Evolutionary conservation across 2,329 filamentous ascomycete genomes (phyloP).

Genomic region (Cladophialophora exuberans): DNA sequence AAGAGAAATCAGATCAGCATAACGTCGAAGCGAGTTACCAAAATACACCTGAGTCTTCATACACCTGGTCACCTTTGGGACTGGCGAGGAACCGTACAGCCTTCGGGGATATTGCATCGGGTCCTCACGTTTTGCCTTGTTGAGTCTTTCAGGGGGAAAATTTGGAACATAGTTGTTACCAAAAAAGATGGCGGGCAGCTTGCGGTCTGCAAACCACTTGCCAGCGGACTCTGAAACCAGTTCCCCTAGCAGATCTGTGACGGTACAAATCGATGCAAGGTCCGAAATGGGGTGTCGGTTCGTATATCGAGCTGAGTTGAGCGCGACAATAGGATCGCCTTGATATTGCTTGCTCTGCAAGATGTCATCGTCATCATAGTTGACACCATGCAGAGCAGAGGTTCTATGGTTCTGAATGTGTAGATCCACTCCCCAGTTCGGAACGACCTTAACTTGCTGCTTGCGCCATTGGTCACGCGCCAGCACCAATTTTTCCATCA

Average conservation of each 20-base stretch:
- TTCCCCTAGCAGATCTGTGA: conserved; percentile 58
- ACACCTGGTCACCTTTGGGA: conserved; percentile 55
- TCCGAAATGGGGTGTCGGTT: conserved; percentile 5
- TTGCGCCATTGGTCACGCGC: conserved; percentile 18
- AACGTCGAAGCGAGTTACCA: conserved; percentile 65
- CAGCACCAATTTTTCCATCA: conserved; percentile 33
- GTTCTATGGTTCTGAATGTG: conserved; percentile 4
- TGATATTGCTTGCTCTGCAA: conserved; percentile 39
- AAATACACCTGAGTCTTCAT: conserved; percentile 58
- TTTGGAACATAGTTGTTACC: conserved; percentile 42
- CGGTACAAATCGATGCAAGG: conserved; percentile 43
- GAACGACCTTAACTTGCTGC: conserved; percentile 20
- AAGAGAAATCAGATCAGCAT: conserved; percentile 63
- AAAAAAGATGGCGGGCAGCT: conserved; percentile 55
- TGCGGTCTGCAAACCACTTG: conserved; percentile 55
- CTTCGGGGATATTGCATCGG: conserved; percentile 33
- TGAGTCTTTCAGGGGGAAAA: conserved; percentile 42
- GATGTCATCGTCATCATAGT: conserved; percentile 38
- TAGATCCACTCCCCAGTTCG: conserved; percentile 37
- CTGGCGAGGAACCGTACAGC: conserved; percentile 46
- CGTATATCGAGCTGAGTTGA: conserved; percentile 26
- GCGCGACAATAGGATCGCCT: conserved; percentile 48
- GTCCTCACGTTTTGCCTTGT: conserved; percentile 35
- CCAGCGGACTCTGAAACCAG: conserved; percentile 57
- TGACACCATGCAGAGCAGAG: conserved; percentile 22